Evolutionary conservation across 768 basidiomycete species (phyloP).

Genomic region (Ramaria sp.): DNA sequence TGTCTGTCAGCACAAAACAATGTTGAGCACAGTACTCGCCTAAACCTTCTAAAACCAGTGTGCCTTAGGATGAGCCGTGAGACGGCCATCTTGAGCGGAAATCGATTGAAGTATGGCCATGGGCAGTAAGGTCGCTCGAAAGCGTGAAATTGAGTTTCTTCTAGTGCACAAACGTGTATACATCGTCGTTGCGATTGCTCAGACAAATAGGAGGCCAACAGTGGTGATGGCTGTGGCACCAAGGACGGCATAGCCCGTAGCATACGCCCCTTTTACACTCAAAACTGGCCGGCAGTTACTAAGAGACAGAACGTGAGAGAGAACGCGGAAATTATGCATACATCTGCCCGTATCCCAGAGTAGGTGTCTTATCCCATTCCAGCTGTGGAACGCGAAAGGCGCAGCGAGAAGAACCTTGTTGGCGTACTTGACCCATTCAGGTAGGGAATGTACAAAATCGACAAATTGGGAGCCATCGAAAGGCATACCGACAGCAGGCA

Average conservation of each 20-base stretch:
- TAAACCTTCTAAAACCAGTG: too few species aligned
- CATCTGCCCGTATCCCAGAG: constrained; percentile 84
- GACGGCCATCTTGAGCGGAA: too few species aligned
- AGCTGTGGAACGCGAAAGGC: constrained; percentile 84
- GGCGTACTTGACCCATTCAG: constrained; percentile 64
- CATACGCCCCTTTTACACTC: constrained; percentile 69
- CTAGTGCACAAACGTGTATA: background rate
- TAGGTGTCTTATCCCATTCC: constrained; percentile 87
- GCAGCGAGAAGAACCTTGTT: constrained; percentile 72
- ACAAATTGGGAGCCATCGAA: constrained; percentile 76
- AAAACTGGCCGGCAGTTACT: constrained; percentile 41
- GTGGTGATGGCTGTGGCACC: constrained; percentile 71
- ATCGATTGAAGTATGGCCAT: background rate
- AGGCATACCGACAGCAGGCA: constrained; percentile 48
- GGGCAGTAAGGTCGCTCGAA: background rate
- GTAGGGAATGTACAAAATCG: constrained; percentile 57
- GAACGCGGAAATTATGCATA: constrained; percentile 32
- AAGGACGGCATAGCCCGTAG: constrained; percentile 74
- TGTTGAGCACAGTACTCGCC: too few species aligned
- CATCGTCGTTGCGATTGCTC: background rate
- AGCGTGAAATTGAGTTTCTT: background rate
- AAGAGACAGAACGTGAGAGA: constrained; percentile 1
- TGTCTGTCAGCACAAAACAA: too few species aligned
- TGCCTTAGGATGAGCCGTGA: too few species aligned
- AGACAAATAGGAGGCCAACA: constrained; percentile 51